phyloP scores from a whole-genome alignment of 2,329 filamentous ascomycete species.

The Colletotrichum plurivorum region DNA sequence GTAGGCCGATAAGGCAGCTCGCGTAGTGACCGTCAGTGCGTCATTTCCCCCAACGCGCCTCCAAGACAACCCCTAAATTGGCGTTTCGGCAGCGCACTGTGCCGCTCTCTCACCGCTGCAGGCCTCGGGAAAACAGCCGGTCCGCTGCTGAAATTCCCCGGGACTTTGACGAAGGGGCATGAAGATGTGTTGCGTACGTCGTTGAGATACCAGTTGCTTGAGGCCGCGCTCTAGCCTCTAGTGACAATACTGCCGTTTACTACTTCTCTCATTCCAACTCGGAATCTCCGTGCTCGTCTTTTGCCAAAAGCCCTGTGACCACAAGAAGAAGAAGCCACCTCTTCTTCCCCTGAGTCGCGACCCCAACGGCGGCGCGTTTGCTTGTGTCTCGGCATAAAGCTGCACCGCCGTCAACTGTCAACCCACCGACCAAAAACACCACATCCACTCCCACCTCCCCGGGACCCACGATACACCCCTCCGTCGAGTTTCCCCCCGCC shows the following conservation, averaged over 20 bases:
- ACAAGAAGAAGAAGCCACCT: not conserved
- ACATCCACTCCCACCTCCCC: not conserved
- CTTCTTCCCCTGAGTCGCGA: constrained; percentile 29
- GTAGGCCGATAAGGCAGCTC: constrained; percentile 1
- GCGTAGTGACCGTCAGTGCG: constrained; percentile 33
- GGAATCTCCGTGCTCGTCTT: not conserved
- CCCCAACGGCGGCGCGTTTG: constrained; percentile 27
- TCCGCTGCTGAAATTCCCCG: constrained; percentile 37
- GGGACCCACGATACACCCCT: constrained; percentile 17
- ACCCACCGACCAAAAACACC: constrained; percentile 27
- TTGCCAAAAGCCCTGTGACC: not conserved
- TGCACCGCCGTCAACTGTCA: constrained; percentile 35
- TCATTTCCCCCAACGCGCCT: constrained; percentile 27
- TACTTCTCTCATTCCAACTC: fast-evolving
- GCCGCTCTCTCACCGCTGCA: constrained; percentile 10
- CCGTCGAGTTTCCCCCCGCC: not conserved
- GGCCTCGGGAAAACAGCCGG: constrained; percentile 38
- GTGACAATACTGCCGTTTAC: constrained; percentile 10
- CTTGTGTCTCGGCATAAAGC: constrained; percentile 34
- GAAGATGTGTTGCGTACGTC: constrained; percentile 4
- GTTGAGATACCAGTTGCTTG: constrained; percentile 1
- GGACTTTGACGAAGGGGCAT: constrained; percentile 33
- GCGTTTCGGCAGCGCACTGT: constrained; percentile 29
- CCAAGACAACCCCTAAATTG: constrained; percentile 30
- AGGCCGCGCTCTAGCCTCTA: constrained; percentile 1